Evolutionary conservation across 2,329 filamentous ascomycete species (phyloP).

Genomic region (Huntiella omanensis): DNA sequence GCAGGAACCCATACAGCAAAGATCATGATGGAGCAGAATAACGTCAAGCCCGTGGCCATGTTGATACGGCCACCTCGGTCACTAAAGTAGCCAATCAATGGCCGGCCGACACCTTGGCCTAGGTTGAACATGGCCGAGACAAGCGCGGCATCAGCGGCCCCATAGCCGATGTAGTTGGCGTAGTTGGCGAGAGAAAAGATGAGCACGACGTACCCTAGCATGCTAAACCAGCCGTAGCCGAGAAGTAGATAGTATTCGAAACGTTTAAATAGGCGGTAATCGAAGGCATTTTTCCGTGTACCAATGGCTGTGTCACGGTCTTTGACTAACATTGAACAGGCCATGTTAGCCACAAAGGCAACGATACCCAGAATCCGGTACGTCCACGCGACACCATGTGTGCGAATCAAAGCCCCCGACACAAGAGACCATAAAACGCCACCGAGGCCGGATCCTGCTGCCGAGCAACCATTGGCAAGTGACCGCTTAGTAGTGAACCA

Average conservation of each 20-base stretch:
- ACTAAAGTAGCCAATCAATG: slow-evolving; percentile 52
- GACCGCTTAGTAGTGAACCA: slow-evolving; percentile 54
- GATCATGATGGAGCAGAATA: slow-evolving; percentile 43
- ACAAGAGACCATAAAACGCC: slow-evolving; percentile 51
- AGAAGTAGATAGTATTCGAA: slow-evolving; percentile 46
- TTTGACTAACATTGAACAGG: slow-evolving; percentile 42
- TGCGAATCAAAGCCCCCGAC: slow-evolving; percentile 47
- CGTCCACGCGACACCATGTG: slow-evolving; percentile 45
- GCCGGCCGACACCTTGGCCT: slow-evolving; percentile 48
- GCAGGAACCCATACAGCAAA: slow-evolving; percentile 58
- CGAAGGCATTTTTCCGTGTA: slow-evolving; percentile 47
- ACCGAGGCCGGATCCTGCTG: slow-evolving; percentile 57
- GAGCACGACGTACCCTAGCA: slow-evolving; percentile 59
- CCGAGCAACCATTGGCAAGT: slow-evolving; percentile 48
- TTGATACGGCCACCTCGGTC: slow-evolving; percentile 56
- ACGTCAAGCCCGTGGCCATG: slow-evolving; percentile 46
- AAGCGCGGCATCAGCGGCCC: slow-evolving; percentile 46
- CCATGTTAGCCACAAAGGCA: slow-evolving; percentile 42
- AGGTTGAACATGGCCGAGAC: slow-evolving; percentile 56
- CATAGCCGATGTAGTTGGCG: slow-evolving; percentile 46
- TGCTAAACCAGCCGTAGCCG: slow-evolving; percentile 49
- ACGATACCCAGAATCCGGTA: slow-evolving; percentile 47
- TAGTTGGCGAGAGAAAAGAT: slow-evolving; percentile 62
- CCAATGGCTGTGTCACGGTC: slow-evolving; percentile 57
- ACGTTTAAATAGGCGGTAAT: slow-evolving; percentile 39